Percentiles rank a stretch among this genome's conserved stretches.
phyloP scores from a whole-genome alignment of 164 flowering plant genomes.

The Liriodendron chinense region DNA sequence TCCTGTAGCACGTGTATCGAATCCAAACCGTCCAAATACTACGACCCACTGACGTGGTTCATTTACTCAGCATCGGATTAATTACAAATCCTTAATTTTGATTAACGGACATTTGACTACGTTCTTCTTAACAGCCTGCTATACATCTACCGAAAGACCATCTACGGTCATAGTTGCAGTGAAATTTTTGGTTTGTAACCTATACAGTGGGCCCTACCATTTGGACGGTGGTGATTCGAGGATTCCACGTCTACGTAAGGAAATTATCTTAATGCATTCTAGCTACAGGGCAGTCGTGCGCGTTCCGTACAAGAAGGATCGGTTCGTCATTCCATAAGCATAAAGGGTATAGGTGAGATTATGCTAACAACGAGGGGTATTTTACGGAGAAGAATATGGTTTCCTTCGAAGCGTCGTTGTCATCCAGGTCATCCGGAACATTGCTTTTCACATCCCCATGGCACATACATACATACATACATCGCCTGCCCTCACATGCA shows the following conservation, averaged over 20 bases:
- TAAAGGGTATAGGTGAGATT: neutral
- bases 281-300: too few relatives aligned
- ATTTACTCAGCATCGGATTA: too few relatives aligned
- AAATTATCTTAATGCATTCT: neutral
- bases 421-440: neutral
- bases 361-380: neutral
- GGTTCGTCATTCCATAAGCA: too few relatives aligned
- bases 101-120: too few relatives aligned
- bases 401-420: neutral
- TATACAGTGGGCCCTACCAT: neutral
- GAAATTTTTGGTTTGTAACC: too few relatives aligned
- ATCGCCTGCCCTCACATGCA: neutral
- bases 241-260: neutral
- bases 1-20: neutral
- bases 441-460: neutral
- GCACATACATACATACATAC: neutral
- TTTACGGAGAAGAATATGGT: neutral
- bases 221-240: neutral
- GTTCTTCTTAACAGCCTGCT: too few relatives aligned
- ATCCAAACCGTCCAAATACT: neutral
- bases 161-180: neutral
- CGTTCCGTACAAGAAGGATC: too few relatives aligned
- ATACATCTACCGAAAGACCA: too few relatives aligned
- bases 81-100: too few relatives aligned
- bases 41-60: neutral